Base-by-base conservation (phyloP, 2,329 filamentous ascomycete species). In the Fusarium duplospermum region DNA sequence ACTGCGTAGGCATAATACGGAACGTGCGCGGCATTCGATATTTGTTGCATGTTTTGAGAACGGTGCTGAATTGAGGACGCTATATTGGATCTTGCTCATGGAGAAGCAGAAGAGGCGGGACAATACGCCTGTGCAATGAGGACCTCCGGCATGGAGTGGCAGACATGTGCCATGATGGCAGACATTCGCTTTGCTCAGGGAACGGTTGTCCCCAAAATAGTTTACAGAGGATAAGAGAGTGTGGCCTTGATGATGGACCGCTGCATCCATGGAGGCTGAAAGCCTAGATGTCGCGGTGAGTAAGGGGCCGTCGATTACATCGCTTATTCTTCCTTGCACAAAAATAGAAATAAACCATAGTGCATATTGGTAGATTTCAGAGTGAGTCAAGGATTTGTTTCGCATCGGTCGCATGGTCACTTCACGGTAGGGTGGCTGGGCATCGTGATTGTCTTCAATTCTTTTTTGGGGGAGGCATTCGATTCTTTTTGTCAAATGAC, bases 341-440 rank as follows among this genome's bases (percentile, higher is more conserved):
- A 94, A 94, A 94, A 94, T 94, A 93, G 92, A 93, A 90, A 91
- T 87, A 88, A 86, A 91, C 91, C 92, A 94, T 87, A 84, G 90
- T 79, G 87, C 83, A 85, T 84, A 52, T 83, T 84, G 88, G 90
- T 90, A 89, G 87, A 89, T 90, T 88, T 93, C 93, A 92, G 93
- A 94, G 93, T 95, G 93, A 93, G 91, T 89, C 88, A 92, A 93
- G 91, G 89, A 80, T 80, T 65, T 16, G 18, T 29, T 58, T 66
- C 22, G 47, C 24, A 38, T 33, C 24, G 35, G 57, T 63, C 69
- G 69, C 52, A 62, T 10, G 22, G n/a, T 62, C 56, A 62, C 27
- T 6, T 38, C 29, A 54, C 45, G 18, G 42, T 11, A 45, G 29
- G 11, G n/a, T 35, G 20, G 52, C 6, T 13, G 33, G 45, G 16